Conservation (phyloP, 2,329 filamentous ascomycete species). For the Penicillium polonicum region DNA sequence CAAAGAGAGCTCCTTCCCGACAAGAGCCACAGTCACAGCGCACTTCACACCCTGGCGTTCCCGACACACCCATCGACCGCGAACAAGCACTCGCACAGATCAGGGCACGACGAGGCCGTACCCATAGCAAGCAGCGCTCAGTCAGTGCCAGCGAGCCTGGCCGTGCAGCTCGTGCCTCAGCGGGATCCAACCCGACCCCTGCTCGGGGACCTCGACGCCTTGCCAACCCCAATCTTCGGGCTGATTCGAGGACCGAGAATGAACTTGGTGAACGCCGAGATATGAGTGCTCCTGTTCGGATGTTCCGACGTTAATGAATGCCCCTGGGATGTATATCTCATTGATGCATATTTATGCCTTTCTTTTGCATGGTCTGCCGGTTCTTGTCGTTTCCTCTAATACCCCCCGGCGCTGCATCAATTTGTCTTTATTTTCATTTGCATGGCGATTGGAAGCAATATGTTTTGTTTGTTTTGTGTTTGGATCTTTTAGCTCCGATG, state of each 20-base stretch:
- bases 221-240: slow-evolving; percentile 36
- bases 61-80: slow-evolving; percentile 47
- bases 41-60: slow-evolving; percentile 29
- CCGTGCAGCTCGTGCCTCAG: slow-evolving; percentile 27
- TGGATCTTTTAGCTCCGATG: slow-evolving; percentile 7
- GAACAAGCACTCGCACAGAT: slow-evolving; percentile 52
- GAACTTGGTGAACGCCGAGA: slow-evolving; percentile 36
- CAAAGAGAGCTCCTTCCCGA: slow-evolving; percentile 35
- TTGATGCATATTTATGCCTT: slow-evolving; percentile 10
- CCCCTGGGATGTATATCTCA: background rate
- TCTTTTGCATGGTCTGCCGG: slow-evolving; percentile 16
- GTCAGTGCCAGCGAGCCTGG: slow-evolving; percentile 41
- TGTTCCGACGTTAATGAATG: slow-evolving; percentile 29
- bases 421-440: slow-evolving; percentile 14
- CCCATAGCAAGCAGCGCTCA: slow-evolving; percentile 45
- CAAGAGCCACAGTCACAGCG: slow-evolving; percentile 26
- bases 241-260: slow-evolving; percentile 29
- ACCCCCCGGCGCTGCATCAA: slow-evolving; percentile 32
- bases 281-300: slow-evolving; percentile 39
- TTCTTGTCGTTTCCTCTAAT: slow-evolving; percentile 21
- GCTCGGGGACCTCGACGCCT: slow-evolving; percentile 31
- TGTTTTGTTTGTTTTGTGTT: slow-evolving; percentile 7
- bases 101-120: slow-evolving; percentile 46
- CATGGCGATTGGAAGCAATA: slow-evolving; percentile 12
- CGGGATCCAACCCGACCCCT: slow-evolving; percentile 27